These are phyloP conservation scores for Botrytis fabae DNA, from an alignment of 2,329 filamentous ascomycete genomes.

Conservation along the genomic window DNA sequence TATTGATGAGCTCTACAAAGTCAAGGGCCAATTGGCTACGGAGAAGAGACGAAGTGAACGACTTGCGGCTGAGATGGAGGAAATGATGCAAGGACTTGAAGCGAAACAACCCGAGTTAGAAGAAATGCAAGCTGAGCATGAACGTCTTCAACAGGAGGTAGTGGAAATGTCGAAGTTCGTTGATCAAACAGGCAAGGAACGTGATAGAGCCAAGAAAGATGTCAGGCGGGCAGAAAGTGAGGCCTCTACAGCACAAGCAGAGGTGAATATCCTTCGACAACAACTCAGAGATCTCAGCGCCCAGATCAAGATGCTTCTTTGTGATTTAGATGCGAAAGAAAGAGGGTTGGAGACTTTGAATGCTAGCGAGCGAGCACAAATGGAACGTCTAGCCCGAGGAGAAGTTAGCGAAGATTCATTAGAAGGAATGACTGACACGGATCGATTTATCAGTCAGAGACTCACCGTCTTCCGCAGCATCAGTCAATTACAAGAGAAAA, in stretches of 20 bases:
- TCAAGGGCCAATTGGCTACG: constrained; percentile 70
- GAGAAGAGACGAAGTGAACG: constrained; percentile 75
- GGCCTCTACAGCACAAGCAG: constrained; percentile 61
- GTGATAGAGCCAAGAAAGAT: constrained; percentile 75
- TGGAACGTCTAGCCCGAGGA: constrained; percentile 76
- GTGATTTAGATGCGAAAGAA: constrained; percentile 81
- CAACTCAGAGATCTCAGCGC: constrained; percentile 87
- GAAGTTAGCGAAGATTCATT: constrained; percentile 70
- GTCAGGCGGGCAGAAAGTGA: constrained; percentile 77
- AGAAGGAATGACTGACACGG: constrained; percentile 78
- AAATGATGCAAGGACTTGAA: constrained; percentile 82
- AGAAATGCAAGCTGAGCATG: constrained; percentile 78
- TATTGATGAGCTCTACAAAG: constrained; percentile 63
- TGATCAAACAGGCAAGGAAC: constrained; percentile 77
- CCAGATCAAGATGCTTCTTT: constrained; percentile 86
- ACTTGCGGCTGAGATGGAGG: constrained; percentile 75
- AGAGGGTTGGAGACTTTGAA: constrained; percentile 73
- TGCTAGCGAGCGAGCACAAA: constrained; percentile 69
- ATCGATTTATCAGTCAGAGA: constrained; percentile 84
- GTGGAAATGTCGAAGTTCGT: constrained; percentile 82
- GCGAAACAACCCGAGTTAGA: constrained; percentile 84
- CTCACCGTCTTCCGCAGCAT: constrained; percentile 89
- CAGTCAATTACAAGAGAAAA: constrained; percentile 81
- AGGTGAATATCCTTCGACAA: constrained; percentile 77
- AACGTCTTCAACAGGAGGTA: constrained; percentile 76